Percentiles rank a stretch among this genome's conserved stretches.
Evolutionary conservation across 345 rosid genomes (phyloP).

Genomic region (Eucalyptus shirleyi): DNA sequence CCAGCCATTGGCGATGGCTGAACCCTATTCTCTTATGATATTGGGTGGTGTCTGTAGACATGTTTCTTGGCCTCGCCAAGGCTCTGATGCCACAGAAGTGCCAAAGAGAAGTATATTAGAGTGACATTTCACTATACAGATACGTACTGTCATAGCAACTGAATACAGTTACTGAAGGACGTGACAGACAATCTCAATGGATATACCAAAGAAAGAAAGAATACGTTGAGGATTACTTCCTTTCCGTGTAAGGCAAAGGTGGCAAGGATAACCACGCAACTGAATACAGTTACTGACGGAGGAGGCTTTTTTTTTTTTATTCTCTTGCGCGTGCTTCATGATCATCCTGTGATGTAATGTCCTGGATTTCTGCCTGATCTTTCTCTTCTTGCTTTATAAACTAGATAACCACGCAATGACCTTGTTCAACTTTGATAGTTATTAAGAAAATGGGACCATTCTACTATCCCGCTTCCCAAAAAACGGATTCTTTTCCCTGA

Average conservation of each 20-base stretch:
- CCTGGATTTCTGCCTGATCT: not conserved
- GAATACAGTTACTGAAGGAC: not conserved
- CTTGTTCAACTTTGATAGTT: not conserved
- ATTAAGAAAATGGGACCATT: no score
- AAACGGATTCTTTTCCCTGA: not conserved
- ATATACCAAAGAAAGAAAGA: not conserved
- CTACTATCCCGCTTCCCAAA: not conserved
- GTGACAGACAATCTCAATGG: not conserved
- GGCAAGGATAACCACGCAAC: not conserved
- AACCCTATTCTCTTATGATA: not conserved
- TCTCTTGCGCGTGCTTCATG: no score
- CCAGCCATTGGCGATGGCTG: not conserved
- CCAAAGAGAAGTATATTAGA: not conserved
- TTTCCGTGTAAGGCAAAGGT: not conserved
- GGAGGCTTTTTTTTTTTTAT: no score
- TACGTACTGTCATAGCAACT: not conserved
- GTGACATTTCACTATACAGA: not conserved
- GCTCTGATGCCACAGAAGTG: not conserved
- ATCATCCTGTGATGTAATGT: not conserved
- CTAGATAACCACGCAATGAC: not conserved
- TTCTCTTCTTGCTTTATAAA: not conserved
- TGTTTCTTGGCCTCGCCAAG: not conserved
- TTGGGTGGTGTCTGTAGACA: not conserved
- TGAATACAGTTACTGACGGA: no score
- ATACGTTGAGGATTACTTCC: not conserved